Conservation (phyloP, 106 monocot genomes). For the Apostasia ramifera region DNA sequence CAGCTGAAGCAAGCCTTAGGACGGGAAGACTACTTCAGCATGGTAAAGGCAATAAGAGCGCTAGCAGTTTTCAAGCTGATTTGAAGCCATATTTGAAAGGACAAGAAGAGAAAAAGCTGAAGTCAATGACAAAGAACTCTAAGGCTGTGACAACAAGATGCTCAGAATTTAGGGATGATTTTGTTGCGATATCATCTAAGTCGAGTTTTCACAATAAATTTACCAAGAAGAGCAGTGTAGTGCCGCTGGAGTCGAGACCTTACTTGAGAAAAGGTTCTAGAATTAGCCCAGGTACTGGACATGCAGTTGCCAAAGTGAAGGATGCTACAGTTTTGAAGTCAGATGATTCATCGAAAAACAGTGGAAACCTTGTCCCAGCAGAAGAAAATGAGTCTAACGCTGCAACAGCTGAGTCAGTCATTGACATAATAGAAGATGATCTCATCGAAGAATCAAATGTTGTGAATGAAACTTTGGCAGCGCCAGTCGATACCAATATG, state of each 20-base stretch:
- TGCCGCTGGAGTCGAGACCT: constrained; percentile 86
- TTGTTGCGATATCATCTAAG: constrained; percentile 28
- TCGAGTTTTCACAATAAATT: constrained; percentile 67
- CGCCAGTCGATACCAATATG: constrained; percentile 20
- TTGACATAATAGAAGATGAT: constrained; percentile 22
- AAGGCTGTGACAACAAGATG: constrained; percentile 35
- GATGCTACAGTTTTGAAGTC: constrained; percentile 21
- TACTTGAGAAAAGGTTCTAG: constrained; percentile 51
- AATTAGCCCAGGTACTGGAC: constrained; percentile 20
- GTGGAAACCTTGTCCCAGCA: constrained; percentile 28
- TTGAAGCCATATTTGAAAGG: constrained; percentile 30
- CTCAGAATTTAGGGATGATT: constrained; percentile 26
- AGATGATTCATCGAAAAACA: constrained; percentile 34
- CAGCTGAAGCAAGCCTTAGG: constrained; percentile 23
- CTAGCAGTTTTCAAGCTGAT: constrained; percentile 18
- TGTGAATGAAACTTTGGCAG: constrained; percentile 24
- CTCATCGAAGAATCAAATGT: constrained; percentile 24
- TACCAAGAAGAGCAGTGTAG: constrained; percentile 78
- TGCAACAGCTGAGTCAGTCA: constrained; percentile 16
- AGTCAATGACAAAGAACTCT: constrained; percentile 18
- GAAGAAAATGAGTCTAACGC: constrained; percentile 27
- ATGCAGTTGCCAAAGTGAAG: constrained; percentile 18
- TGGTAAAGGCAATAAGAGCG: constrained; percentile 25
- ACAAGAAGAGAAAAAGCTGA: constrained; percentile 44
- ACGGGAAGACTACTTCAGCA: constrained; percentile 23